Evolutionary conservation across 176 grass and related monocot genomes (phyloP).

Genomic region (Themeda triandra): DNA sequence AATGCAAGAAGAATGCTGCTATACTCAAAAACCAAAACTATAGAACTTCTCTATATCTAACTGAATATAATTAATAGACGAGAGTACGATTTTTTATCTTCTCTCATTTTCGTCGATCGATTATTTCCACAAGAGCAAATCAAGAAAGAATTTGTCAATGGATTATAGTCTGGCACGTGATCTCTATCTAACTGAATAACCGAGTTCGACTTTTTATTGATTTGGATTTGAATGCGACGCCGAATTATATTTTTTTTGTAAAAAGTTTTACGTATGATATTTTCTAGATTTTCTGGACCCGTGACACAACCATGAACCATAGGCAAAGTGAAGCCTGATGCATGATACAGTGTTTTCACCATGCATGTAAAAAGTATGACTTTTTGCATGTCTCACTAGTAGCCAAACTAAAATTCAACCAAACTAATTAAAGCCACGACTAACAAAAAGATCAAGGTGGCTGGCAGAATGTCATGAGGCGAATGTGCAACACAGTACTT

Average conservation of each 20-base stretch:
- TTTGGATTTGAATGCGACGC: neutral
- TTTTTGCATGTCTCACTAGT: neutral
- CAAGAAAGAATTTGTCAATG: neutral
- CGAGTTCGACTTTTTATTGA: neutral
- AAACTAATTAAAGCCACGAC: neutral
- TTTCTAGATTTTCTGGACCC: neutral
- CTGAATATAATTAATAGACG: no score
- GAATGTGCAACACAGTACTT: slow-evolving; percentile 19
- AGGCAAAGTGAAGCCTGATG: neutral
- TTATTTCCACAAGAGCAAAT: neutral
- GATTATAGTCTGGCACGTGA: neutral
- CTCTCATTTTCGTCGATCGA: neutral
- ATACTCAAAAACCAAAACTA: neutral
- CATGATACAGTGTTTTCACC: neutral
- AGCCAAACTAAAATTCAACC: neutral
- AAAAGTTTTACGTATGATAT: neutral
- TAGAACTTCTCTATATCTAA: no score
- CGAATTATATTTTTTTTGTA: neutral
- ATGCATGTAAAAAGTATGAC: neutral
- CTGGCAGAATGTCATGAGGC: neutral
- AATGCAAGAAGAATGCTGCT: neutral
- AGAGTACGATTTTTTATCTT: no score
- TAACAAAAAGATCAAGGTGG: neutral
- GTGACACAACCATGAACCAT: neutral
- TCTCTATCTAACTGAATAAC: neutral